Evolutionary conservation across 2,329 filamentous ascomycete species (phyloP), one percentile per base, ranked within the genome.

Genomic region (Fonsecaea monophora): DNA sequence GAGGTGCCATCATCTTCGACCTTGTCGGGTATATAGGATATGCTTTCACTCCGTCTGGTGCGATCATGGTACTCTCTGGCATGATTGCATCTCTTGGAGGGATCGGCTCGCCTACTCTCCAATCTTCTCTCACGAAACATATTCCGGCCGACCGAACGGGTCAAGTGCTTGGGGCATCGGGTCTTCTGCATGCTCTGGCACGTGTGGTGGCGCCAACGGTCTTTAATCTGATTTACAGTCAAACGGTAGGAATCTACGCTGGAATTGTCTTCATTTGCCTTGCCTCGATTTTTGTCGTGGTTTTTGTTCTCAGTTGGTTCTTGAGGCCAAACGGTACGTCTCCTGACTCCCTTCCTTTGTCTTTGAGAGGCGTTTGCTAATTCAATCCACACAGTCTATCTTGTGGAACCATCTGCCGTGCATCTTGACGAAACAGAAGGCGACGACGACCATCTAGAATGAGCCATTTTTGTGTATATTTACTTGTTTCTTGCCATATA

Each of bases 111-210:
- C 94, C 95, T 1, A 95, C 92, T 0, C 83, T 96, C 58, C 92
- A 96, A 75, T 90, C 91, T 1, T 86, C 90, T 0, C 82, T 97
- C 59, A 97, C 93, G 21, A 98, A 97, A 76, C 95, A 98, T 77
- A 90, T 98, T 0, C 92, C 94, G 0, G 84, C 88, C 0, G 91
- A 95, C 70, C 86, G 87, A 55, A 90, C 95, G 0, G 95, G 95
- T 0, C 89, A 95, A 76, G 82, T 98, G n/a, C 85, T 99, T 0
- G 95, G 95, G 25, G 94, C 93, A 1, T 90, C 90, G 15, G 95
- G 94, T 0, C 82, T 98, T 68, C 79, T 98, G 65, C 94, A 98
- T 78, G 91, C 92, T 0, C 79, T 97, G 40, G 87, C 91, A 2
- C 84, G 93, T 68, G 88, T 98, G 1, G 77, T 96, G 12, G 89